phyloP scores from a whole-genome alignment of 2,329 filamentous ascomycete species.

The Alternaria sp. region DNA sequence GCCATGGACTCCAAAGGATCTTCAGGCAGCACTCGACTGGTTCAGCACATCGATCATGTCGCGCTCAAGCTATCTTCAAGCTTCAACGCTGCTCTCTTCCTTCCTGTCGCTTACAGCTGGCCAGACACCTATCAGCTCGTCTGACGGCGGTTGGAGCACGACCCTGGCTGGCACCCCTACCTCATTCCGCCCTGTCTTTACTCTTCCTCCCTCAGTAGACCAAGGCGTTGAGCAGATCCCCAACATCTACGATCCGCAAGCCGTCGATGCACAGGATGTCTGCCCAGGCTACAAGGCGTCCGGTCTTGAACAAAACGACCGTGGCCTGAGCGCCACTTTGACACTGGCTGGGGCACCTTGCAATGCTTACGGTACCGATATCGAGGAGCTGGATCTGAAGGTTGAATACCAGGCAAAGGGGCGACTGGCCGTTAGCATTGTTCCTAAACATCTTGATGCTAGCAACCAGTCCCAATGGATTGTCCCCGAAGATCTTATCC shows the following conservation, averaged over 20 bases:
- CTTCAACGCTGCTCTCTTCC: constrained; percentile 29
- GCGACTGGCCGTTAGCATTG: constrained; percentile 73
- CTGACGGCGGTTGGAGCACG: constrained; percentile 26
- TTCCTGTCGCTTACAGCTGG: constrained; percentile 33
- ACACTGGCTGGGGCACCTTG: constrained; percentile 62
- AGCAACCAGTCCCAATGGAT: constrained; percentile 72
- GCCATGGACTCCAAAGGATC: background rate
- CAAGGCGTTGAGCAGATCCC: constrained; percentile 54
- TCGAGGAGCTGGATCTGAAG: constrained; percentile 68
- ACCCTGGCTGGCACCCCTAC: constrained; percentile 39
- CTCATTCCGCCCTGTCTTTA: constrained; percentile 41
- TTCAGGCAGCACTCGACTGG: constrained; percentile 13
- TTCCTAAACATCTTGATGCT: constrained; percentile 66
- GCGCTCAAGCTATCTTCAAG: constrained; percentile 30
- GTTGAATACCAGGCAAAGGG: constrained; percentile 72
- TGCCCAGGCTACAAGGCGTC: constrained; percentile 68
- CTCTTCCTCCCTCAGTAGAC: constrained; percentile 46
- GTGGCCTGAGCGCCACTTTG: constrained; percentile 60
- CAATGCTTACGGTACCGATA: constrained; percentile 79
- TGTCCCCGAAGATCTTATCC: constrained; percentile 68
- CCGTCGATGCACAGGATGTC: constrained; percentile 66
- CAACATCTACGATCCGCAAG: constrained; percentile 69
- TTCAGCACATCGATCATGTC: constrained; percentile 29
- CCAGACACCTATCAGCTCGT: constrained; percentile 26
- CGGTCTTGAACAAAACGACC: constrained; percentile 53